A percentile compares a stretch with the other conserved stretches of the same genome.
These are phyloP conservation scores for Fagus crenata DNA, from an alignment of 306 rosid genomes.

Conservation along the genomic window DNA sequence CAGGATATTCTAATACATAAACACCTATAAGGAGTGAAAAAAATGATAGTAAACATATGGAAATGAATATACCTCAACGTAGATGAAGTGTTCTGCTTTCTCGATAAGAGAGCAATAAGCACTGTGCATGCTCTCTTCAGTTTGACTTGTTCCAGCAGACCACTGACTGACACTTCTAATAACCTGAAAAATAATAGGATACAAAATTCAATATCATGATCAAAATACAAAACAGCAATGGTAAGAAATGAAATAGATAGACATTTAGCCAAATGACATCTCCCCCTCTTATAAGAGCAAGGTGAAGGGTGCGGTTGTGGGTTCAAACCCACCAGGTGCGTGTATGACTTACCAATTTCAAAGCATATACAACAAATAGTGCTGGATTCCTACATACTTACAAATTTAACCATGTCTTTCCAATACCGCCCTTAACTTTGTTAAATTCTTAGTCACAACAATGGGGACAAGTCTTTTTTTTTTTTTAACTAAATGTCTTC, in stretches of 20 bases:
- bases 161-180: conserved; percentile 98
- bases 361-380: background rate
- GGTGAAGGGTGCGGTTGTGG: too few relatives aligned
- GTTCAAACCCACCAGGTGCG: too few relatives aligned
- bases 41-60: conserved; percentile 1
- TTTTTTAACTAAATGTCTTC: background rate
- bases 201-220: conserved; percentile 15
- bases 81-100: conserved; percentile 89
- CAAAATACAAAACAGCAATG: conserved; percentile 4
- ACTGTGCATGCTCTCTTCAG: conserved; percentile 88
- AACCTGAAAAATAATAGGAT: conserved; percentile 50
- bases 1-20: background rate
- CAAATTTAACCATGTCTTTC: background rate
- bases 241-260: conserved; percentile 21
- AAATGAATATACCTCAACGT: conserved; percentile 75
- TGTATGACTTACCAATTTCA: background rate
- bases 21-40: background rate
- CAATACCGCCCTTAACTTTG: background rate
- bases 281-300: too few relatives aligned
- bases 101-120: conserved; percentile 94
- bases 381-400: background rate
- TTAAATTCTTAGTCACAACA: background rate
- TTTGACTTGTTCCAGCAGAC: conserved; percentile 99
- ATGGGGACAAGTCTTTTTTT: background rate
- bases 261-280: background rate